Percentiles rank a stretch among this genome's conserved stretches.
These are phyloP conservation scores for Ceratocystis destructans DNA, from an alignment of 2,329 filamentous ascomycete genomes.

Conservation along the genomic window DNA sequence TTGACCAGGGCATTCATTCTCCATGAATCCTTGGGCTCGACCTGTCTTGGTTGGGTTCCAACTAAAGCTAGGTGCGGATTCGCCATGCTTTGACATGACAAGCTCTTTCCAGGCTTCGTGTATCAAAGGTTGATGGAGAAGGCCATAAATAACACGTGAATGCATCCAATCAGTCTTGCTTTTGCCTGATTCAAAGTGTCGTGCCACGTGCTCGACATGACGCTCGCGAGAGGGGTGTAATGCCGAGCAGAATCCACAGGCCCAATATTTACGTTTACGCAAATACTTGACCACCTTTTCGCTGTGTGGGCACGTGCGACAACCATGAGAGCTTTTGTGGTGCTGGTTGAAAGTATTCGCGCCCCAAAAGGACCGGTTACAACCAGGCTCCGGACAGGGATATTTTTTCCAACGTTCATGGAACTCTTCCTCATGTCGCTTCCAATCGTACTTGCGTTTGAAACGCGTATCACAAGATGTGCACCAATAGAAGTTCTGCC, in stretches of 20 bases:
- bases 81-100: slow-evolving; percentile 39
- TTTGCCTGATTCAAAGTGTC: slow-evolving; percentile 51
- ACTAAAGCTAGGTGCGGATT: slow-evolving; percentile 46
- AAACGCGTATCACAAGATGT: slow-evolving; percentile 50
- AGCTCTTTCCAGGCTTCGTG: slow-evolving; percentile 48
- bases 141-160: slow-evolving; percentile 51
- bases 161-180: slow-evolving; percentile 55
- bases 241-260: slow-evolving; percentile 53
- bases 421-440: slow-evolving; percentile 55
- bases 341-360: slow-evolving; percentile 56
- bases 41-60: slow-evolving; percentile 47
- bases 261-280: slow-evolving; percentile 52
- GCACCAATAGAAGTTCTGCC: slow-evolving; percentile 41
- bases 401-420: slow-evolving; percentile 56
- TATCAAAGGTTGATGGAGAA: slow-evolving; percentile 52
- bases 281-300: slow-evolving; percentile 50
- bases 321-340: slow-evolving; percentile 51
- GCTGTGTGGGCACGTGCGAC: slow-evolving; percentile 51
- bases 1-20: slow-evolving; percentile 49
- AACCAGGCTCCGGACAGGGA: slow-evolving; percentile 47
- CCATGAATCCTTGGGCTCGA: slow-evolving; percentile 42
- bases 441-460: slow-evolving; percentile 56
- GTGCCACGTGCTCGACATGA: slow-evolving; percentile 53
- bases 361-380: slow-evolving; percentile 54
- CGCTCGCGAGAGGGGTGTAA: slow-evolving; percentile 50